Conservation (phyloP, 2,329 filamentous ascomycete genomes). For the Sporothrix curviconia region DNA sequence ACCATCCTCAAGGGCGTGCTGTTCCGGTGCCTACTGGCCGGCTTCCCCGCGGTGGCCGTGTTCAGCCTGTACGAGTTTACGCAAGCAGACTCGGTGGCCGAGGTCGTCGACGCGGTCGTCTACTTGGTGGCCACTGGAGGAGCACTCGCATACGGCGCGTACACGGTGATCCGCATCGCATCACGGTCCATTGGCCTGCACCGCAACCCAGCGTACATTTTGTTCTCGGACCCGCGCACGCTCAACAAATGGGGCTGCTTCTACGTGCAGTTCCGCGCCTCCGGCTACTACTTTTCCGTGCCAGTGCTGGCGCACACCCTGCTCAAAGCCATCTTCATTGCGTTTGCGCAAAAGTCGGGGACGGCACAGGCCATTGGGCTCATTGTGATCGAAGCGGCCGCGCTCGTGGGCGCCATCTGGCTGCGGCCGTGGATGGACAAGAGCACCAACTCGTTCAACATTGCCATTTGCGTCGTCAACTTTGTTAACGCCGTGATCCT, state of each 20-base stretch:
- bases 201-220: slow-evolving; percentile 84
- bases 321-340: slow-evolving; percentile 76
- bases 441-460: slow-evolving; percentile 87
- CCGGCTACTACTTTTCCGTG: slow-evolving; percentile 81
- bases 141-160: slow-evolving; percentile 69
- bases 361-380: slow-evolving; percentile 69
- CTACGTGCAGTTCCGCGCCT: slow-evolving; percentile 83
- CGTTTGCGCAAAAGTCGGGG: slow-evolving; percentile 60
- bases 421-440: slow-evolving; percentile 92
- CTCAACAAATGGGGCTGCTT: slow-evolving; percentile 91
- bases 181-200: slow-evolving; percentile 77
- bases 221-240: slow-evolving; percentile 77
- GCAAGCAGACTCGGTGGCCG: slow-evolving; percentile 66
- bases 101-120: slow-evolving; percentile 71
- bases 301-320: slow-evolving; percentile 66
- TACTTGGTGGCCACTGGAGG: slow-evolving; percentile 69
- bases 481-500: slow-evolving; percentile 77
- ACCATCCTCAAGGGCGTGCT: slow-evolving; percentile 80
- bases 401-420: slow-evolving; percentile 65
- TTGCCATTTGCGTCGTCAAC: slow-evolving; percentile 73
- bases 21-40: slow-evolving; percentile 75
- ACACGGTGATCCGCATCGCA: slow-evolving; percentile 75
- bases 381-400: slow-evolving; percentile 65
- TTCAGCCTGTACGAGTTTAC: slow-evolving; percentile 84
- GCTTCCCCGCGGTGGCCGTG: slow-evolving; percentile 77